Evolutionary conservation across 2,329 filamentous ascomycete genomes (phyloP), one percentile per base, ranked within the genome.

Genomic region (Aspergillus flavus): DNA sequence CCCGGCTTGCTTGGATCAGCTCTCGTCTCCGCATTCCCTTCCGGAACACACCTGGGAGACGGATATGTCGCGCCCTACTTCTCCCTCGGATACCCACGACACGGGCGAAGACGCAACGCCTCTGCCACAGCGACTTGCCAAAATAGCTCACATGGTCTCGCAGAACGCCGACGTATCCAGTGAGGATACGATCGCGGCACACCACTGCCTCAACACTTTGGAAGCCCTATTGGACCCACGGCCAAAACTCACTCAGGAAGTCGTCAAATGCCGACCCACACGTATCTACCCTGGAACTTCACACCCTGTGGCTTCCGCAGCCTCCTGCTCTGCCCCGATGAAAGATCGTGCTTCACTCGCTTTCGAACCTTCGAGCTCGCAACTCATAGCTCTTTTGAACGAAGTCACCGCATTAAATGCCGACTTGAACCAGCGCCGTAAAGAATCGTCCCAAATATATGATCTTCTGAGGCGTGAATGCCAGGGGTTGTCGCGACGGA

Each of bases 381-480:
- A 71, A 34, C 65, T 76, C 9, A 53, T 59, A 16, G 36, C 39
- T n/a, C 61, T 78, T n/a, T 61, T 75, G 45, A 52, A 63, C 12
- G 69, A 76, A 56, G 62, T 75, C 1, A 69, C 69, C 4, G 57
- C 54, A 6, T 67, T 76, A 9, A 73, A 72, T 45, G 45, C 45
- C 3, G 69, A 76, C 41, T 57, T 77, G 14, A 61, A 69, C 32
- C 60, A 66, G 59, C 70, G 68, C 65, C 80, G 64, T 53, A 54
- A 59, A 34, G 72, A 79, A 61, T 69, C 72, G 4, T 68, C 87
- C 81, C 86, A 89, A 67, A 88, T 91, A 62, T 87, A 90, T 70
- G 81, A 81, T 28, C 75, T 90, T 36, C 83, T 90, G 26, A 81
- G 87, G 58, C 83, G 83, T 48, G 83, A 86, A 64, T 83, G 86